phyloP scores from a whole-genome alignment of 768 basidiomycete species.

The Nevesoporus exiguus region DNA sequence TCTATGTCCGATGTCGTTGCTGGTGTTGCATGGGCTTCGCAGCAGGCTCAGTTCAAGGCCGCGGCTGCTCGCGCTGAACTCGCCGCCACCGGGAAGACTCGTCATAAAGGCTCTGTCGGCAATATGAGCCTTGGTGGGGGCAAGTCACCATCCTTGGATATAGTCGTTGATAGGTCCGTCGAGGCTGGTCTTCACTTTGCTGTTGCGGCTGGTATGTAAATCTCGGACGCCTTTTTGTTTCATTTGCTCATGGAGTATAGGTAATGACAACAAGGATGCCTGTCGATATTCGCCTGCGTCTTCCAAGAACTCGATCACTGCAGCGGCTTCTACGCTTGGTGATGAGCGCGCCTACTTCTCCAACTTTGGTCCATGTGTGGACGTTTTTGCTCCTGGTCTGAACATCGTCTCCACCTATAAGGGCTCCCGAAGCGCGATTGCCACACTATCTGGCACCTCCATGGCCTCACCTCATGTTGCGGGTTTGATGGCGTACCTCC shows the following conservation, averaged over 20 bases:
- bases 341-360: conserved; percentile 90
- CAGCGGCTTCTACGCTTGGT: conserved; percentile 82
- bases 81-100: conserved; percentile 68
- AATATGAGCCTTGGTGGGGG: conserved; percentile 99
- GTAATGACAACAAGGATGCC: conserved; percentile 83
- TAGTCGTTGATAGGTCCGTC: conserved; percentile 82
- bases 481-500: conserved; percentile 87
- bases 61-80: conserved; percentile 61
- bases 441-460: conserved; percentile 84
- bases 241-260: conserved; percentile 31
- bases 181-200: conserved; percentile 88
- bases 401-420: conserved; percentile 91
- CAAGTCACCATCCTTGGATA: conserved; percentile 81
- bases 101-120: conserved; percentile 91
- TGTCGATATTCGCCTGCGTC: conserved; percentile 92
- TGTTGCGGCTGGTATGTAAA: conserved; percentile 83
- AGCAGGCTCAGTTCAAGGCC: conserved; percentile 49
- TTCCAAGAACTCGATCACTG: conserved; percentile 87
- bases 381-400: conserved; percentile 88
- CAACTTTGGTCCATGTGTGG: conserved; percentile 88
- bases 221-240: not conserved
- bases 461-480: conserved; percentile 95
- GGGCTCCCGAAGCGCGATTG: conserved; percentile 53
- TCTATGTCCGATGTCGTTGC: conserved; percentile 91
- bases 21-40: conserved; percentile 81